Conservation (phyloP, 2,329 filamentous ascomycete genomes). For the Ploettnerulaceae sp. region DNA sequence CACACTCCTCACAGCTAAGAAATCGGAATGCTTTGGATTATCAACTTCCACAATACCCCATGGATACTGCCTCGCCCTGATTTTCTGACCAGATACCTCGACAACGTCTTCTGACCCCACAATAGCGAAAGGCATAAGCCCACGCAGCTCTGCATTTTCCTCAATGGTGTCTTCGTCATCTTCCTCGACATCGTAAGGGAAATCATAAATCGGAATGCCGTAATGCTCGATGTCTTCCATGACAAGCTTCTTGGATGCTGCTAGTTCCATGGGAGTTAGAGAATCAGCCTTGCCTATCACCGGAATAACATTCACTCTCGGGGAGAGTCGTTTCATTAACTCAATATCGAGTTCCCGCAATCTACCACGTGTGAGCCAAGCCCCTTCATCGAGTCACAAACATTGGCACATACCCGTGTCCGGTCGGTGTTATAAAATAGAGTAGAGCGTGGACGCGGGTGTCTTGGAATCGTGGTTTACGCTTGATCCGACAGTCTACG, state of each 20-base stretch:
- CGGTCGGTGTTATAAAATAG: conserved; percentile 98
- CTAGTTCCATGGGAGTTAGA: conserved; percentile 89
- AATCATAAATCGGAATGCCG: conserved; percentile 99
- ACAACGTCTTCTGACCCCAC: conserved; percentile 93
- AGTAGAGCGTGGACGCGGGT: conserved; percentile 96
- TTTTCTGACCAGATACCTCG: conserved; percentile 86
- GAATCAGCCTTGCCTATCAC: conserved; percentile 98
- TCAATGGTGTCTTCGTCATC: conserved; percentile 99
- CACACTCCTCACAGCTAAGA: conserved; percentile 92
- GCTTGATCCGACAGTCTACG: conserved; percentile 99
- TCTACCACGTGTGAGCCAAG: conserved; percentile 45
- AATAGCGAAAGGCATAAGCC: conserved; percentile 98
- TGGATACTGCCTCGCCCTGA: conserved; percentile 93
- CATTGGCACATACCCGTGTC: conserved; percentile 81
- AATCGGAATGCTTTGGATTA: conserved; percentile 97
- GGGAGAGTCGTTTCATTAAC: conserved; percentile 97
- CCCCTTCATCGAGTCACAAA: too few species aligned
- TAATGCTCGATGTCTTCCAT: conserved; percentile 99
- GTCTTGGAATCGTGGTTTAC: conserved; percentile 98
- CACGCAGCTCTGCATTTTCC: conserved; percentile 94
- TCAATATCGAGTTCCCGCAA: conserved; percentile 98
- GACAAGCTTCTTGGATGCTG: conserved; percentile 98
- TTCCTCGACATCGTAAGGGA: conserved; percentile 99
- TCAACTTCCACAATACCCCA: conserved; percentile 99
- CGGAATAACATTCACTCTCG: conserved; percentile 96